phyloP scores from a whole-genome alignment of 2,329 filamentous ascomycete genomes.

The Metarhizium rileyi region DNA sequence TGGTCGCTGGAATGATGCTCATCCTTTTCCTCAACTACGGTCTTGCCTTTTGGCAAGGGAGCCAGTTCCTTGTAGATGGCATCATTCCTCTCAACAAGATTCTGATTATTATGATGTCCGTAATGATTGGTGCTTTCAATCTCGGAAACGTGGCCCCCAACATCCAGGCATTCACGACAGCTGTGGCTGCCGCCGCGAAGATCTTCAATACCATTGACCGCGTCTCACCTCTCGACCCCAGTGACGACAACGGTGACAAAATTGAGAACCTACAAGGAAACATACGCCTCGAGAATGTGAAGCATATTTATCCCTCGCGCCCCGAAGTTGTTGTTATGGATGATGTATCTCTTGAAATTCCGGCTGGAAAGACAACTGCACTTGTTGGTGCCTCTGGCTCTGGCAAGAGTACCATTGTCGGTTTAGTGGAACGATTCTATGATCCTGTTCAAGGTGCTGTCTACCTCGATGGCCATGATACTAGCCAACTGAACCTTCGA shows the following conservation, averaged over 20 bases:
- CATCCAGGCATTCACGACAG: conserved; percentile 74
- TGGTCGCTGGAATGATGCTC: conserved; percentile 77
- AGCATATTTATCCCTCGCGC: conserved; percentile 89
- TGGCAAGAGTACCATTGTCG: conserved; percentile 91
- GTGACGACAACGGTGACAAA: conserved; percentile 57
- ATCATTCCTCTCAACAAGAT: conserved; percentile 60
- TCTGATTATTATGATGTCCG: conserved; percentile 77
- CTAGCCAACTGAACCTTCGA: conserved; percentile 70
- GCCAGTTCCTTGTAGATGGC: conserved; percentile 58
- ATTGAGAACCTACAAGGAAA: conserved; percentile 65
- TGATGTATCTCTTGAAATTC: conserved; percentile 67
- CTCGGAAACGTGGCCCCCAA: conserved; percentile 83
- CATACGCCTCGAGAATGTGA: conserved; percentile 72
- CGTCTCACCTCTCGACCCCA: conserved; percentile 71
- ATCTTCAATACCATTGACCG: conserved; percentile 94
- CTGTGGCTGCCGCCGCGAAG: conserved; percentile 75
- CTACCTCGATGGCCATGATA: conserved; percentile 72
- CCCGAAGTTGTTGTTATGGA: conserved; percentile 87
- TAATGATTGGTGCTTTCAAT: conserved; percentile 89
- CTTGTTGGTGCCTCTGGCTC: conserved; percentile 90
- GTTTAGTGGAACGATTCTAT: conserved; percentile 89
- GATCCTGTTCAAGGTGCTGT: conserved; percentile 74
- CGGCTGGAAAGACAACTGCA: conserved; percentile 85
- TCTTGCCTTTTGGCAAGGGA: conserved; percentile 82
- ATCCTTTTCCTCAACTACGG: conserved; percentile 82